Conservation (phyloP, 140 eudicot species). For the Oenanthe javanica region DNA sequence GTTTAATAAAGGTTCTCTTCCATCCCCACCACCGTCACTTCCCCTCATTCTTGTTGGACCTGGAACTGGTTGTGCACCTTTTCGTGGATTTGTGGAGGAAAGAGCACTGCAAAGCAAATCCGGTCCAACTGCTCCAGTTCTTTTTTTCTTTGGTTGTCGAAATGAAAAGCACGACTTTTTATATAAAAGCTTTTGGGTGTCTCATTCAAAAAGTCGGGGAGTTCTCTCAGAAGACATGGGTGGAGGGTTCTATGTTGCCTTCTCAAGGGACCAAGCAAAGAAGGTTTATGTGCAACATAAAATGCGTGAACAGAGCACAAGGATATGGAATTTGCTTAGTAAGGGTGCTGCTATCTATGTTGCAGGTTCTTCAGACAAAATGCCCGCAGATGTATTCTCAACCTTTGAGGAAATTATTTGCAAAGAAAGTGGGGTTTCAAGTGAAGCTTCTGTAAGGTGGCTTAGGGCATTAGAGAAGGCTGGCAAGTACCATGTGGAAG, state of each 20-base stretch:
- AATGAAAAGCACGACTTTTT: slow-evolving; percentile 64
- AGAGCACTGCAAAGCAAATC: slow-evolving; percentile 48
- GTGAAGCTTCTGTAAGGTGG: slow-evolving; percentile 71
- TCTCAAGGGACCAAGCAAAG: slow-evolving; percentile 82
- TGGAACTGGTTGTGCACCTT: slow-evolving; percentile 98
- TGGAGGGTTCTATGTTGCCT: slow-evolving; percentile 83
- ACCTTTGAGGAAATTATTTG: slow-evolving; percentile 69
- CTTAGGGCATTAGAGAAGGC: slow-evolving; percentile 78
- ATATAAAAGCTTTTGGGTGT: slow-evolving; percentile 66
- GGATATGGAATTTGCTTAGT: slow-evolving; percentile 58
- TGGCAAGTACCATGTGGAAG: slow-evolving; percentile 90
- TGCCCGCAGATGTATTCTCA: slow-evolving; percentile 68
- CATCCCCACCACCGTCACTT: slow-evolving; percentile 79
- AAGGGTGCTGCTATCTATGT: slow-evolving; percentile 79
- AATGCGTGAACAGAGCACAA: slow-evolving; percentile 57
- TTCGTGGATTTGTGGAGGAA: slow-evolving; percentile 81
- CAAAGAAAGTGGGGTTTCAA: slow-evolving; percentile 53
- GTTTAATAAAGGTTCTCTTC: slow-evolving; percentile 81
- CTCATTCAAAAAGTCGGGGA: slow-evolving; percentile 51
- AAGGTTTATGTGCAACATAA: slow-evolving; percentile 89
- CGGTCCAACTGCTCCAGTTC: slow-evolving; percentile 55
- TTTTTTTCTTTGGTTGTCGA: slow-evolving; percentile 88
- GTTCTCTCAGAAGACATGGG: slow-evolving; percentile 81
- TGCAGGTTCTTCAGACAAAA: slow-evolving; percentile 82
- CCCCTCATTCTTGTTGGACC: slow-evolving; percentile 96